These are phyloP conservation scores for Discostella pseudostelligera DNA, from an alignment of 108 stramenopile genomes.

Conservation along the genomic window DNA sequence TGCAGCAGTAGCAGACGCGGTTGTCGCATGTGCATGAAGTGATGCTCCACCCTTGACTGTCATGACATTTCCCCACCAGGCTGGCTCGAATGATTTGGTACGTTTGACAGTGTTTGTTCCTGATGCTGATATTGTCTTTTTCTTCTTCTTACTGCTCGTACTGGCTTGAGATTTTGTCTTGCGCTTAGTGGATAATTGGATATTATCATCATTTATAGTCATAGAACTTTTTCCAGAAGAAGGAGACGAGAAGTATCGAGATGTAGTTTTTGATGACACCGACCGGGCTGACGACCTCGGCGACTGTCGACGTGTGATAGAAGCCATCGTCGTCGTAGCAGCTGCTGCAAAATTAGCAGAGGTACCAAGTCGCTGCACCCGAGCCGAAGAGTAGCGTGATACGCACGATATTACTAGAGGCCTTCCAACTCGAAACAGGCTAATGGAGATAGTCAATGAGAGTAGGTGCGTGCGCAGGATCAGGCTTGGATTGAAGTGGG, in stretches of 20 bases:
- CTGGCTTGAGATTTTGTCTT: not conserved
- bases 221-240: not conserved
- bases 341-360: not conserved
- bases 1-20: not conserved
- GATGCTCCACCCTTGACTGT: not conserved
- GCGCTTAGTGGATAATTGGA: slow-evolving; percentile 3
- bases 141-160: slow-evolving; percentile 1
- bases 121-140: not conserved
- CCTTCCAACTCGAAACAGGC: slow-evolving; percentile 2
- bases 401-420: not conserved
- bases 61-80: slow-evolving; percentile 45
- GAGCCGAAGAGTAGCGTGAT: too few species aligned
- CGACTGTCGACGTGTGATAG: slow-evolving; percentile 8
- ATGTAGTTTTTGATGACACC: not conserved
- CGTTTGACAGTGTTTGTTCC: not conserved
- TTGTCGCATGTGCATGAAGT: slow-evolving; percentile 6
- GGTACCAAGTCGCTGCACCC: too few species aligned
- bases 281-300: not conserved
- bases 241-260: slow-evolving; percentile 12
- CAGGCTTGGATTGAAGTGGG: slow-evolving; percentile 5
- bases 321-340: not conserved
- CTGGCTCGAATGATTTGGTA: slow-evolving; percentile 41
- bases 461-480: not conserved
- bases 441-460: slow-evolving; percentile 2
- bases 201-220: not conserved